These are phyloP conservation scores for Leccinum brunneo-olivaceum DNA, from an alignment of 1,284 basidiomycete genomes.

Conservation along the genomic window DNA sequence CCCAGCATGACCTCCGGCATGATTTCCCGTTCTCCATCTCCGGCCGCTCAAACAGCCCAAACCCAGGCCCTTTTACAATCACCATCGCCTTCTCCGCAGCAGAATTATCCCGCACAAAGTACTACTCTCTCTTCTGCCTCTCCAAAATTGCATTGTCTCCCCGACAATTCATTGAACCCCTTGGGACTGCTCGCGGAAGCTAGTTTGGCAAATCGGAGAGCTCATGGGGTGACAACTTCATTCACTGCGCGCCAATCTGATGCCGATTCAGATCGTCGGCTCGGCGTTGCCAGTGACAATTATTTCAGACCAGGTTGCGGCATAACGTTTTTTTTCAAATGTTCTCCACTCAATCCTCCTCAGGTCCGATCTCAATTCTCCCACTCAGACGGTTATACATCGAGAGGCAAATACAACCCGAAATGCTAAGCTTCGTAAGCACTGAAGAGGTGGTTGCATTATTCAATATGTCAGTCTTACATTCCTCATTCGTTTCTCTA, in stretches of 20 bases:
- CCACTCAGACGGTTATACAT: slow-evolving; percentile 83
- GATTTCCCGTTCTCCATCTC: slow-evolving; percentile 77
- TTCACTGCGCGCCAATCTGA: slow-evolving; percentile 34
- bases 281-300: slow-evolving; percentile 84
- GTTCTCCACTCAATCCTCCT: slow-evolving; percentile 8
- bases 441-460: slow-evolving; percentile 84
- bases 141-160: slow-evolving; percentile 80
- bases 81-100: slow-evolving; percentile 45
- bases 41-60: slow-evolving; percentile 44
- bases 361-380: slow-evolving; percentile 78
- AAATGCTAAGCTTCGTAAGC: slow-evolving; percentile 80
- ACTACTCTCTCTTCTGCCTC: slow-evolving; percentile 32
- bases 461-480: slow-evolving; percentile 75
- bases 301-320: slow-evolving; percentile 89
- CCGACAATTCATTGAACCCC: slow-evolving; percentile 87
- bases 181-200: slow-evolving; percentile 88
- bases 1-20: slow-evolving; percentile 73
- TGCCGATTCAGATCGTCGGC: slow-evolving; percentile 36
- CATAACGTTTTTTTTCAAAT: not conserved
- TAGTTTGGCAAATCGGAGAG: slow-evolving; percentile 77
- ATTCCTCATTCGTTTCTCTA: slow-evolving; percentile 11
- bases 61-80: slow-evolving; percentile 59
- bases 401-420: slow-evolving; percentile 83
- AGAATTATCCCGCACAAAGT: slow-evolving; percentile 18
- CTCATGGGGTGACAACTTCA: slow-evolving; percentile 36